Base-by-base conservation (phyloP, 345 rosid genomes). In the Raphanus raphanistrum region DNA sequence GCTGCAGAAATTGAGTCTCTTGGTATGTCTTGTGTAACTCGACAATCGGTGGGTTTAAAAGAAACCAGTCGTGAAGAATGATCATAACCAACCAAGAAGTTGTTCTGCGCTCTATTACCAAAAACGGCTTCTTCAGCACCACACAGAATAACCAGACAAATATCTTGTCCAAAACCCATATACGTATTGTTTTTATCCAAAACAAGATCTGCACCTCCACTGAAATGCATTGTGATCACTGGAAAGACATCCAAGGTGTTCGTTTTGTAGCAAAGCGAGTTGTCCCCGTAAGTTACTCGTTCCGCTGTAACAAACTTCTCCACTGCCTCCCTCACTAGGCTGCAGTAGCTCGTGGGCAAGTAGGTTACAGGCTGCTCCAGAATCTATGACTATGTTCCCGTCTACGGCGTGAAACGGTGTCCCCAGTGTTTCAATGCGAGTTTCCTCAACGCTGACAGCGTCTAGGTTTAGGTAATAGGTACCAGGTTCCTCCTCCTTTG, bases 391-490 rank as follows among this genome's bases (percentile, higher is more conserved):
- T 1, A 33, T 76, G 74, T 61, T 68, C 29, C 74, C 63, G 0
- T 76, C 62, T 29, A n/a, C 3, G 11, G 74, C 32, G 4, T 76
- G 6, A n/a, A 68, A 60, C 12, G 62, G 4, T 68, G 79, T 68
- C 54, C 79, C 79, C 9, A 55, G 2, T 25, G 69, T 76, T 35
- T 68, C 79, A 8, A 76, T 5, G 8, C 54, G 63, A 0, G 4
- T 48, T 4, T 68, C 31, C 0, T 9, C 69, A 25, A 76, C 41
- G 10, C 69, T 76, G 8, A 76, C 11, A 3, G 79, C 69, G 0
- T 68, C 69, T 45, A 76, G 79, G 63, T 68, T 76, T 31, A 68
- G 63, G 69, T 68, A 61, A 25, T 61, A 76, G n/a, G 45, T 31
- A n/a, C 52, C 33, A 0, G 5, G 45, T 38, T 59, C 12, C 21